Percentiles rank a stretch among this genome's conserved stretches.
Conservation (phyloP, 345 rosid genomes). For the rapeseed (Brassica napus) region DNA sequence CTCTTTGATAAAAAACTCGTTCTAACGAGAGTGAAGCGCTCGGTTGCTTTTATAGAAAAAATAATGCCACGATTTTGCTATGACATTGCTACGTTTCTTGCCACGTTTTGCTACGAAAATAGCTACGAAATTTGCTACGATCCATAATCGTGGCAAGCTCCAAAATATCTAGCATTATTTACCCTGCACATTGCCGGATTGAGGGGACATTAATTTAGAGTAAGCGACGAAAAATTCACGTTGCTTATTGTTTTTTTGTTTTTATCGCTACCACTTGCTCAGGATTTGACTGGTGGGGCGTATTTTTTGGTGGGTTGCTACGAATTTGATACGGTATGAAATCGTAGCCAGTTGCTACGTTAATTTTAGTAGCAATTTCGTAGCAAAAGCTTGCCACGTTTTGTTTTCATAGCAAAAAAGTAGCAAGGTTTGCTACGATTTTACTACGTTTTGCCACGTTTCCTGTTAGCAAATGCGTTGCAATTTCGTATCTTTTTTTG, state of each 20-base stretch:
- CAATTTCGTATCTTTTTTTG: no score
- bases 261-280: not conserved
- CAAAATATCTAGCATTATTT: not conserved
- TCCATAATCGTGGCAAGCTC: not conserved
- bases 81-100: not conserved
- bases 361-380: not conserved
- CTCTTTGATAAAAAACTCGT: not conserved
- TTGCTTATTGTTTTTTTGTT: not conserved
- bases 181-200: not conserved
- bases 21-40: not conserved
- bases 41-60: not conserved
- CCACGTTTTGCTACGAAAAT: not conserved
- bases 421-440: no score
- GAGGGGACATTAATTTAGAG: not conserved
- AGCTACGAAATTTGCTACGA: no score
- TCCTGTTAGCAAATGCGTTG: no score
- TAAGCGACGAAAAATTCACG: no score
- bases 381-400: no score
- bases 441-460: no score
- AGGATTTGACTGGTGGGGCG: not conserved
- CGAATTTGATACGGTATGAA: not conserved
- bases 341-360: not conserved
- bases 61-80: not conserved
- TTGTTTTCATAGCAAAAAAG: no score
- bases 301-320: not conserved